Conservation (phyloP, 176 grass and related monocot species). For the Lolium multiflorum region DNA sequence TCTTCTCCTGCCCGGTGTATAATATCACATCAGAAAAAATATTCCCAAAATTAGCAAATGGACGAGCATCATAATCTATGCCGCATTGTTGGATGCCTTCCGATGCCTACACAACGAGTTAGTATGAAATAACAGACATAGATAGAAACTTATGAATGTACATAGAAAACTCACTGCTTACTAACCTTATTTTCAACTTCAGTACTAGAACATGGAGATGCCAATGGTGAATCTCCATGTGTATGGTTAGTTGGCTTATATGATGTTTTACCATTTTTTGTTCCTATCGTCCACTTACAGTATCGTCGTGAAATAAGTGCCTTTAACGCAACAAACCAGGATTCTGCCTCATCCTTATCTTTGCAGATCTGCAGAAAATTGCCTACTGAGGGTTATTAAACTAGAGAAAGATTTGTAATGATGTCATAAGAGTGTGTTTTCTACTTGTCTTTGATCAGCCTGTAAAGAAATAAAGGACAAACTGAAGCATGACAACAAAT, state of each 20-base stretch:
- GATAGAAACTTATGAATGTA: background rate
- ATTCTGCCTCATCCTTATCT: slow-evolving; percentile 82
- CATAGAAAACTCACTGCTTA: slow-evolving; percentile 5
- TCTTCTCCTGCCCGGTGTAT: slow-evolving; percentile 50
- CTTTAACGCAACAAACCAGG: slow-evolving; percentile 81
- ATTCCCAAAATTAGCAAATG: slow-evolving; percentile 56
- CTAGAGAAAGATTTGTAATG: background rate
- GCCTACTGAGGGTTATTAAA: slow-evolving; percentile 44
- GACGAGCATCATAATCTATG: slow-evolving; percentile 42
- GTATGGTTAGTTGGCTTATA: slow-evolving; percentile 49
- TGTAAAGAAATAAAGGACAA: slow-evolving; percentile 3
- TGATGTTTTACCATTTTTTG: slow-evolving; percentile 56
- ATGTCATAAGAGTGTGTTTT: background rate
- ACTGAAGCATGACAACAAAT: background rate
- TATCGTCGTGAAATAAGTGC: slow-evolving; percentile 60
- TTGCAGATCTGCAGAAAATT: slow-evolving; percentile 73
- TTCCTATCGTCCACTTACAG: slow-evolving; percentile 48
- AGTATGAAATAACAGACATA: background rate
- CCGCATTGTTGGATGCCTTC: slow-evolving; percentile 40
- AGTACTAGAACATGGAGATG: slow-evolving; percentile 41
- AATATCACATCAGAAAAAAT: slow-evolving; percentile 72
- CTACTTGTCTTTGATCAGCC: background rate
- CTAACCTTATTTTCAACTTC: slow-evolving; percentile 57
- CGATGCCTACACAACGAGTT: slow-evolving; percentile 48
- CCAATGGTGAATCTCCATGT: slow-evolving; percentile 51